A percentile compares a stretch with the other conserved stretches of the same genome.
These are phyloP conservation scores for Hyaloraphidium curvatum DNA, from an alignment of 192 early-diverging fungal species.

Conservation along the genomic window DNA sequence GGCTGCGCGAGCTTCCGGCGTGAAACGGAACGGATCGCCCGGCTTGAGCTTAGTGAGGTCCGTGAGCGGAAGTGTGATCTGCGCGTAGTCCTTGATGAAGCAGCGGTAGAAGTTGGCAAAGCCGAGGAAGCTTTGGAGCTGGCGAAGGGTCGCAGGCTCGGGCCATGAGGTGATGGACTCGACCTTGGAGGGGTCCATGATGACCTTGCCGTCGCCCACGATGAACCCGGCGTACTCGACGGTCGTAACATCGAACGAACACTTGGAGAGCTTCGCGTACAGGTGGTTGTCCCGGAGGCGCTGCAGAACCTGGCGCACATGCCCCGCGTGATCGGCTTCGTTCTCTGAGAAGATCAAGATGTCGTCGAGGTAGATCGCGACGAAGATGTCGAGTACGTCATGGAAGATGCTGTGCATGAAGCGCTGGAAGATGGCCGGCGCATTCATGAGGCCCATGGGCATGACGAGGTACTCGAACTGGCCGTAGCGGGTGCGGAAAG, in stretches of 20 bases:
- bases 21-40: neutral
- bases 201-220: constrained; percentile 10
- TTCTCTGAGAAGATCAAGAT: constrained; percentile 19
- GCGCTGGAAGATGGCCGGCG: constrained; percentile 15
- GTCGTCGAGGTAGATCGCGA: constrained; percentile 23
- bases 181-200: constrained; percentile 13
- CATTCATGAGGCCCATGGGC: constrained; percentile 15
- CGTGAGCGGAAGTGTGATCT: constrained; percentile 7
- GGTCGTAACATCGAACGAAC: constrained; percentile 8
- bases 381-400: constrained; percentile 4
- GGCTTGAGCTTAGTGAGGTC: constrained; percentile 4
- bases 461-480: constrained; percentile 16
- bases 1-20: neutral
- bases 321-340: neutral
- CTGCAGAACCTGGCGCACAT: constrained; percentile 8
- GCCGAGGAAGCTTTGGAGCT: constrained; percentile 9
- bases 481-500: constrained; percentile 10
- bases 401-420: constrained; percentile 18
- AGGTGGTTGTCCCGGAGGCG: constrained; percentile 10
- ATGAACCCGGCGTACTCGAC: constrained; percentile 14
- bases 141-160: neutral
- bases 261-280: constrained; percentile 17
- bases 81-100: constrained; percentile 7
- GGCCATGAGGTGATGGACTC: constrained; percentile 8
- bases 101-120: constrained; percentile 16